A percentile compares a stretch with the other conserved stretches of the same genome.
Conservation (phyloP, 2,329 filamentous ascomycete species). For the Diaporthe citri region DNA sequence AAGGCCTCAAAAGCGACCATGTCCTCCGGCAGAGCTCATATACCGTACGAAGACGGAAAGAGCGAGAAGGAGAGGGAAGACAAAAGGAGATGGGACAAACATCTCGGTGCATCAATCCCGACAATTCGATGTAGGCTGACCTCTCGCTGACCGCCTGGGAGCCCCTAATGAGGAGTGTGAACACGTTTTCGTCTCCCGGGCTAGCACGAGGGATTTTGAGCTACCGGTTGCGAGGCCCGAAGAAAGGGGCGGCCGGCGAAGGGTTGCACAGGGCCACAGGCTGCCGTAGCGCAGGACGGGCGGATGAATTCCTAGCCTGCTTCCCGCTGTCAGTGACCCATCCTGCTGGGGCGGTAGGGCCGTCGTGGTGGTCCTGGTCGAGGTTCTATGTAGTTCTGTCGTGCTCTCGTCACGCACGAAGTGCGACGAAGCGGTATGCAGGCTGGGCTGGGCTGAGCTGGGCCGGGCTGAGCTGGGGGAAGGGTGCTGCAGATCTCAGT, state of each 20-base stretch:
- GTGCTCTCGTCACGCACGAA: background rate
- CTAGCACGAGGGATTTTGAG: constrained; percentile 4
- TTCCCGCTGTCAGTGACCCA: constrained; percentile 24
- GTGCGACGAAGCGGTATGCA: constrained; percentile 5
- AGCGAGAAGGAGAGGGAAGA: background rate
- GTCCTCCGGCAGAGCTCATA: background rate
- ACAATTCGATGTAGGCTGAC: background rate
- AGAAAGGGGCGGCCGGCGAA: background rate
- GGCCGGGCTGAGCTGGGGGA: background rate
- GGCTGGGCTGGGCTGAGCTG: constrained; percentile 1
- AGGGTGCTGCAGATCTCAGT: constrained; percentile 4
- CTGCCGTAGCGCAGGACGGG: constrained; percentile 21
- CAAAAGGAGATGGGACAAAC: background rate
- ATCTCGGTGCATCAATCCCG: background rate
- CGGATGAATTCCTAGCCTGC: constrained; percentile 7
- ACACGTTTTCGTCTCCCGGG: constrained; percentile 1
- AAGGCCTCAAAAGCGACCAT: background rate
- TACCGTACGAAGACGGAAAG: background rate
- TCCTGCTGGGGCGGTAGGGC: constrained; percentile 5
- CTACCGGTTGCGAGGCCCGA: constrained; percentile 35
- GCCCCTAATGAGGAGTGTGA: background rate
- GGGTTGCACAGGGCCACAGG: constrained; percentile 33
- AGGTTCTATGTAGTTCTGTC: background rate
- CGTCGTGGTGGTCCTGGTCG: background rate
- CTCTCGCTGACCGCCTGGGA: constrained; percentile 13